A percentile compares a stretch with the other conserved stretches of the same genome.
These are phyloP conservation scores for Camellia granthamiana DNA, from an alignment of 148 eudicot genomes.

Conservation along the genomic window DNA sequence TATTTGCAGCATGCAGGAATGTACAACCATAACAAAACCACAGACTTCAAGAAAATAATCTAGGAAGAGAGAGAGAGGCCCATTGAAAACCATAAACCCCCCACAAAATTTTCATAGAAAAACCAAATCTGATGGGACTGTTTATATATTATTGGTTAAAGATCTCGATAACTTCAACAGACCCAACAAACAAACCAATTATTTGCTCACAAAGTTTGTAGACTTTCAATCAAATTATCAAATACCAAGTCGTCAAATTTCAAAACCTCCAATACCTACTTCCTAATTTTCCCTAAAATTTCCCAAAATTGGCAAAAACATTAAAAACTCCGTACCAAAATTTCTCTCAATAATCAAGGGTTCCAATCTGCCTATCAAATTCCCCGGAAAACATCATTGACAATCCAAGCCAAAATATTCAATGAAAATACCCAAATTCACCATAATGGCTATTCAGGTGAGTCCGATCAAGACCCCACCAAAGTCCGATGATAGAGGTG, in stretches of 20 bases:
- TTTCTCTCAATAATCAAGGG: constrained; percentile 8
- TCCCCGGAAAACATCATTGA: constrained; percentile 6
- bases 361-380: constrained; percentile 9
- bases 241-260: constrained; percentile 3
- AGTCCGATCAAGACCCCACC: background rate
- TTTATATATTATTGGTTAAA: no score
- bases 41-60: no score
- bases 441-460: background rate
- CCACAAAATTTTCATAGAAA: no score
- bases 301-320: background rate
- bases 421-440: background rate
- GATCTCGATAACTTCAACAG: constrained; percentile 8
- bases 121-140: no score
- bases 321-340: background rate
- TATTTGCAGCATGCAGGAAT: no score
- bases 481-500: background rate
- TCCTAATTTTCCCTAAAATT: background rate
- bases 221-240: background rate
- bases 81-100: no score
- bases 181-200: background rate
- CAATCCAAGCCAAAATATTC: constrained; percentile 8
- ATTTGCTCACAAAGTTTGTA: background rate
- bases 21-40: no score
- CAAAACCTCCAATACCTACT: background rate
- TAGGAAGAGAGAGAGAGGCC: no score